Percentiles rank a stretch among this genome's conserved stretches.
phyloP scores from a whole-genome alignment of 2,329 filamentous ascomycete genomes.

The Byssochlamys sp. region DNA sequence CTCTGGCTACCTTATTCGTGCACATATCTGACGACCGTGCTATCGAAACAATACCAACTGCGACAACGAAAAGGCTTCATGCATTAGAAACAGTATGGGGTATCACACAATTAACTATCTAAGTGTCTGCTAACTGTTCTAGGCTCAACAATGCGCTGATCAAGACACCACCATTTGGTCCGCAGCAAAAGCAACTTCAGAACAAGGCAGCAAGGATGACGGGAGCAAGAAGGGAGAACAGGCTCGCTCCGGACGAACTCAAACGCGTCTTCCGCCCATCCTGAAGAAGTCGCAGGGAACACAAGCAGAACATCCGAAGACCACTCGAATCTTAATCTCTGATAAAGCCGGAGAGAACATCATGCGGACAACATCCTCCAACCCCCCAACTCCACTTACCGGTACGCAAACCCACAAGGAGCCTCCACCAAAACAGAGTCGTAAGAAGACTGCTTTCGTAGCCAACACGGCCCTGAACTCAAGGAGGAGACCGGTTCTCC shows the following conservation, averaged over 20 bases:
- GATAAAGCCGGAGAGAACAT: conserved; percentile 15
- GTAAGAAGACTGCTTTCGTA: conserved; percentile 21
- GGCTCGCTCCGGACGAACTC: conserved; percentile 4
- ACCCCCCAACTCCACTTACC: background rate
- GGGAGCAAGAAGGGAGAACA: background rate
- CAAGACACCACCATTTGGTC: background rate
- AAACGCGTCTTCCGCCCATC: conserved; percentile 24
- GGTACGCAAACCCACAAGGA: background rate
- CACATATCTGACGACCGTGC: conserved; percentile 30
- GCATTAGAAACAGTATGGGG: background rate
- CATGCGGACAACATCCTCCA: conserved; percentile 16
- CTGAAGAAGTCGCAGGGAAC: conserved; percentile 28
- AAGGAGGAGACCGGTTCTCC: conserved; percentile 22
- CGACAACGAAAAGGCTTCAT: conserved; percentile 4
- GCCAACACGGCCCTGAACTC: conserved; percentile 17
- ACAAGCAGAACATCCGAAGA: conserved; percentile 19
- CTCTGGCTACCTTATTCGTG: conserved; percentile 35
- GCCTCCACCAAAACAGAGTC: conserved; percentile 7
- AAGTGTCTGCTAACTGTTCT: background rate
- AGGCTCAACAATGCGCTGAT: background rate
- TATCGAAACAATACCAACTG: conserved; percentile 10
- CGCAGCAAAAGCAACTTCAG: background rate
- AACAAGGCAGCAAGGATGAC: background rate
- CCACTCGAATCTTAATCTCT: conserved; percentile 22
- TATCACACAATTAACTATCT: background rate